Conservation (phyloP, 2,329 filamentous ascomycete species). For the Fusarium sacchari region DNA sequence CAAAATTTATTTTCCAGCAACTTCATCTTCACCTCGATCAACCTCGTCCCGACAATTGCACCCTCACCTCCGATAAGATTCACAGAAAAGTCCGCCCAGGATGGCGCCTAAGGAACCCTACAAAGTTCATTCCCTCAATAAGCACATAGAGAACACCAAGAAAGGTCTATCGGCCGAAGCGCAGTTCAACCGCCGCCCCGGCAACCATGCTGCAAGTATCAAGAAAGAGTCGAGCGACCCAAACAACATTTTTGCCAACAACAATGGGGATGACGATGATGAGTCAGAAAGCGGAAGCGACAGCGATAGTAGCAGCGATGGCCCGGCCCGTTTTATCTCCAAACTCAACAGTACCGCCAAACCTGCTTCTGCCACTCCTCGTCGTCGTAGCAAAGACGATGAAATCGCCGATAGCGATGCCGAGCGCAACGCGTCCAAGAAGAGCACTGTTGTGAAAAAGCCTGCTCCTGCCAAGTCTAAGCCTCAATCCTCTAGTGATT, state of each 20-base stretch:
- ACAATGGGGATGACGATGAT: conserved; percentile 46
- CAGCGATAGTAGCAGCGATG: conserved; percentile 24
- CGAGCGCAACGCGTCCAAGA: conserved; percentile 48
- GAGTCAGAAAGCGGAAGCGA: conserved; percentile 47
- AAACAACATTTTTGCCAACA: conserved; percentile 46
- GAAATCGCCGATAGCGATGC: conserved; percentile 57
- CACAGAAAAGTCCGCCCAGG: conserved; percentile 28
- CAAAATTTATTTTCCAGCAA: conserved; percentile 43
- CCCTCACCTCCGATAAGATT: conserved; percentile 27
- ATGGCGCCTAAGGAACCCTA: conserved; percentile 52
- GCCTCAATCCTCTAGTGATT: conserved; percentile 34
- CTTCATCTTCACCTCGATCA: conserved; percentile 32
- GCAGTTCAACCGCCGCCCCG: conserved; percentile 47
- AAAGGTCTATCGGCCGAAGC: conserved; percentile 49
- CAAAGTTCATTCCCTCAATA: conserved; percentile 51
- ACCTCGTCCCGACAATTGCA: conserved; percentile 37
- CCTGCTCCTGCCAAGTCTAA: conserved; percentile 28
- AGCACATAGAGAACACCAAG: conserved; percentile 52
- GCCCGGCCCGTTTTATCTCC: conserved; percentile 46
- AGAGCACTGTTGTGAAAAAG: conserved; percentile 31
- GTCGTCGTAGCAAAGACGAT: conserved; percentile 47
- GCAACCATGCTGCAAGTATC: conserved; percentile 41
- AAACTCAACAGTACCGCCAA: conserved; percentile 44
- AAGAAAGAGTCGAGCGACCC: conserved; percentile 46
- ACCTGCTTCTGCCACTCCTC: conserved; percentile 19